Base-by-base conservation (phyloP, 192 early-diverging fungal genomes). In the Linnemannia elongata region DNA sequence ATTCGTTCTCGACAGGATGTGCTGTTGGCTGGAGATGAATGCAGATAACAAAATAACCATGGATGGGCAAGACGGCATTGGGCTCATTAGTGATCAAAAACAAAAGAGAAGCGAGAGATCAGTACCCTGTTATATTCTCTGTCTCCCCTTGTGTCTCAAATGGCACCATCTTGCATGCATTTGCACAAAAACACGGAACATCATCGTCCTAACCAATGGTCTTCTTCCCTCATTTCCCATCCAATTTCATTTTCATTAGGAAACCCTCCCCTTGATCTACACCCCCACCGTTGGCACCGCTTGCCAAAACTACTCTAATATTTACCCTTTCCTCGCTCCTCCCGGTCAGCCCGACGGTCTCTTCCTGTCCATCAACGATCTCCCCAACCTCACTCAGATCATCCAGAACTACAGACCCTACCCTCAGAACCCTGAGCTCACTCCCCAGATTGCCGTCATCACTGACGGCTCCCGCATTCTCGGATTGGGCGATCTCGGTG, bases 381-480 rank as follows among this genome's bases (percentile, higher is more conserved):
- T 94, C 60, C 94, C 93, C 81, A 91, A 95, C 87, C 83, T 99
- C 36, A 92, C 90, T 75, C 88, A 96, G 80, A 92, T 97, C 75
- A 94, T 98, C 66, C 89, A 88, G 79, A 95, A 95, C 89, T 98
- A 97, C 92, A 93, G 88, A 41, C 92, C 92, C 22, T 92, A 92
- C 77, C 89, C 91, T 54, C 91, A 92, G 49, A 92, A 93, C 49
- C 77, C 85, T 6, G 79, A 82, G 27, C 78, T 89, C n/a, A 89
- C 88, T 35, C 95, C 95, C 27, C 93, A 97, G 76, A 98, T 97
- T 74, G 92, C 95, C n/a, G 98, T 99, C 49, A 96, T 99, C 76
- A 97, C 97, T 5, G 98, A 99, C 87, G 97, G 98, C 38, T 96
- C 95, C 39, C 94, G 97, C 77, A 98, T 99, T 81, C 91, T 99